phyloP scores from a whole-genome alignment of 768 basidiomycete genomes.

The Lactifluus subvellereus region DNA sequence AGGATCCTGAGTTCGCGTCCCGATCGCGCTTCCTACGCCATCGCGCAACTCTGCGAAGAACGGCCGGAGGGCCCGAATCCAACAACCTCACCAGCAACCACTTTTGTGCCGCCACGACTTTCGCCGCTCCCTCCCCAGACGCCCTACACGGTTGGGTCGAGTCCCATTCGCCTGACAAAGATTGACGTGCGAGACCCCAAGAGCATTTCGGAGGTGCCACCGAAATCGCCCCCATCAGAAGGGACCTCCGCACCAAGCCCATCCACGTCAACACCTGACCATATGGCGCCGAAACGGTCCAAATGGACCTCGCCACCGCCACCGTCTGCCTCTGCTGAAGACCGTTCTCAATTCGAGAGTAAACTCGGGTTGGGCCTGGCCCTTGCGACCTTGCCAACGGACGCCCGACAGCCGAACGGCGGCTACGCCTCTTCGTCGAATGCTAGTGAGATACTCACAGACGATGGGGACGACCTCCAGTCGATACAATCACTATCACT shows the following conservation, averaged over 20 bases:
- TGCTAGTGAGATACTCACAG: conserved; percentile 59
- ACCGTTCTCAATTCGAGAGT: conserved; percentile 61
- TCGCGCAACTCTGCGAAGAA: conserved; percentile 91
- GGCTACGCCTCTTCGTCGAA: conserved; percentile 50
- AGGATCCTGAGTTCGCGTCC: conserved; percentile 77
- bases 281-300: conserved; percentile 74
- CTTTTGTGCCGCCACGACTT: conserved; percentile 43
- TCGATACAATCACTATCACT: conserved; percentile 52
- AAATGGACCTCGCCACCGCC: conserved; percentile 88
- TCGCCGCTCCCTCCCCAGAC: conserved; percentile 55
- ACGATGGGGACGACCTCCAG: conserved; percentile 70
- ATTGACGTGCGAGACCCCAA: conserved; percentile 35
- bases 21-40: conserved; percentile 71
- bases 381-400: conserved; percentile 59
- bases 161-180: conserved; percentile 47
- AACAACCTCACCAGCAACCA: conserved; percentile 39
- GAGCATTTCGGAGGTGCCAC: conserved; percentile 43
- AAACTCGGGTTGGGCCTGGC: conserved; percentile 60
- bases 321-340: conserved; percentile 62
- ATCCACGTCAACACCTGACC: conserved; percentile 35
- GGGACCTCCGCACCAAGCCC: conserved; percentile 15
- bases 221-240: conserved; percentile 29
- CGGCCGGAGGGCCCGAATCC: conserved; percentile 59
- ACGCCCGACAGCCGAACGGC: conserved; percentile 49
- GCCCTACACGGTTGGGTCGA: conserved; percentile 62